A percentile compares a stretch with the other conserved stretches of the same genome.
phyloP scores from a whole-genome alignment of 306 rosid species.

The Carpinus fangiana region DNA sequence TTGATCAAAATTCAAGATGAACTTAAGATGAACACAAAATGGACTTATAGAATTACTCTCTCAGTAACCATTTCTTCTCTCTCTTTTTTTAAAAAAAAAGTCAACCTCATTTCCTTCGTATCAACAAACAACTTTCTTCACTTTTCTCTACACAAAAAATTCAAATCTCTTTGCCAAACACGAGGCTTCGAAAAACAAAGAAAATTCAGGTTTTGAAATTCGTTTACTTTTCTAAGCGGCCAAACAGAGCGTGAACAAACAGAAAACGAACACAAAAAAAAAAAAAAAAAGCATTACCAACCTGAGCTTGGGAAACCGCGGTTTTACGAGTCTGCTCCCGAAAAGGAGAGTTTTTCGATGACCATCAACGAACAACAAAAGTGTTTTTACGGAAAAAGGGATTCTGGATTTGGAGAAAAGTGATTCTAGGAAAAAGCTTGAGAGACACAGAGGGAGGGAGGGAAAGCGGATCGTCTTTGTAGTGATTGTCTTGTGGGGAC shows the following conservation, averaged over 20 bases:
- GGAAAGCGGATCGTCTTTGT: conserved; percentile 15
- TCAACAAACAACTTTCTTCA: too few relatives aligned
- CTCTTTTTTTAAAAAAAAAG: too few relatives aligned
- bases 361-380: conserved; percentile 36
- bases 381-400: not conserved
- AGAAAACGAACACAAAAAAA: not conserved
- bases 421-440: not conserved
- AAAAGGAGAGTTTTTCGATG: conserved; percentile 26
- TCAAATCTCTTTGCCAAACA: too few relatives aligned
- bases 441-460: not conserved
- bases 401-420: not conserved
- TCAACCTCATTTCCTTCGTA: too few relatives aligned
- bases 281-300: conserved; percentile 12
- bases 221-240: conserved; percentile 13
- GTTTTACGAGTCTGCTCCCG: not conserved
- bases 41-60: too few relatives aligned
- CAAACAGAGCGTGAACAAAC: conserved; percentile 21
- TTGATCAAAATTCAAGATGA: too few relatives aligned
- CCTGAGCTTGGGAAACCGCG: conserved; percentile 3
- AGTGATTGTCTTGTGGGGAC: not conserved
- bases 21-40: too few relatives aligned
- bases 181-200: not conserved
- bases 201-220: not conserved
- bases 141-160: too few relatives aligned
- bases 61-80: too few relatives aligned